Percentiles rank a stretch among this genome's conserved stretches.
Evolutionary conservation across 768 basidiomycete species (phyloP).

Genomic region (Harrya chromipes): DNA sequence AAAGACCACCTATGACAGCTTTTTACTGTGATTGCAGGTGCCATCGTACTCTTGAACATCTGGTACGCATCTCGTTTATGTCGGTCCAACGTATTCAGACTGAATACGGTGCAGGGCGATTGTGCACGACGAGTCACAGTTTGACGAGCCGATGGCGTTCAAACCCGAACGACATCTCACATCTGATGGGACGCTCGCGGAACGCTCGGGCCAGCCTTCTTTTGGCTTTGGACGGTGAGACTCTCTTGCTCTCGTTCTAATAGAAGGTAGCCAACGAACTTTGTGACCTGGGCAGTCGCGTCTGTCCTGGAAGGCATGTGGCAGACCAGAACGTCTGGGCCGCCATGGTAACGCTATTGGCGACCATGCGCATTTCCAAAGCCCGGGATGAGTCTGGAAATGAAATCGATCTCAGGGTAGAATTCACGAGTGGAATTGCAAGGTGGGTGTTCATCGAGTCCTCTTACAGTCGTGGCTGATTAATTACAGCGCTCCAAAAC

Average conservation of each 20-base stretch:
- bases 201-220: not conserved
- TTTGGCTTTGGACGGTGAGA: constrained; percentile 30
- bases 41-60: constrained; percentile 22
- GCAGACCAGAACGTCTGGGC: constrained; percentile 35
- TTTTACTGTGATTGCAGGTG: constrained; percentile 6
- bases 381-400: constrained; percentile 28
- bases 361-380: constrained; percentile 27
- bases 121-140: constrained; percentile 48
- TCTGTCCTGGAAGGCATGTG: constrained; percentile 35
- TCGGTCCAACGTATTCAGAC: not conserved
- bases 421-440: constrained; percentile 24
- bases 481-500: constrained; percentile 18
- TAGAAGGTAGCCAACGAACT: not conserved
- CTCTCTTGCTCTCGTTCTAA: not conserved
- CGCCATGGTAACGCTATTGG: constrained; percentile 29
- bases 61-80: constrained; percentile 14
- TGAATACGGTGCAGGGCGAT: constrained; percentile 36
- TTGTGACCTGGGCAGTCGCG: constrained; percentile 12
- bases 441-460: constrained; percentile 6
- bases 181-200: constrained; percentile 10
- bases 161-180: constrained; percentile 54
- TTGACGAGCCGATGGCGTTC: constrained; percentile 51
- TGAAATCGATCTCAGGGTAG: constrained; percentile 23
- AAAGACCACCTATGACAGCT: not conserved
- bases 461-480: not conserved